Evolutionary conservation across 2,329 filamentous ascomycete species (phyloP).

Genomic region (Aspergillus luchuensis): DNA sequence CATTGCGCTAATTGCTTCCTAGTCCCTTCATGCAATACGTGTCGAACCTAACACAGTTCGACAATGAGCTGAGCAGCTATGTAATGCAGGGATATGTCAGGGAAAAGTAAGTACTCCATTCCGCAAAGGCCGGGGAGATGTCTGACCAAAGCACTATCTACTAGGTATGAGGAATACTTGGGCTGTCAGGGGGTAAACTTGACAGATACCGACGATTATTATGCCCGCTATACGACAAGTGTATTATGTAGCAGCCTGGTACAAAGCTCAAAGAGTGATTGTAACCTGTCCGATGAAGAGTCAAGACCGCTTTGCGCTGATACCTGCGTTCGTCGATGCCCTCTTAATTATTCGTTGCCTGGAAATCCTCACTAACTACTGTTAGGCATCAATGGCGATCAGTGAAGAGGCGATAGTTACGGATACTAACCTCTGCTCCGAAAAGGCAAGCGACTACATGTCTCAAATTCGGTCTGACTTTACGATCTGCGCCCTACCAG

Average conservation of each 20-base stretch:
- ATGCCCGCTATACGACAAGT: conserved; percentile 90
- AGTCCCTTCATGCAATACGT: conserved; percentile 88
- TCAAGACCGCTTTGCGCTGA: conserved; percentile 83
- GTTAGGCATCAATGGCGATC: conserved; percentile 75
- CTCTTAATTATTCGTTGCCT: background rate
- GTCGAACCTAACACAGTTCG: conserved; percentile 74
- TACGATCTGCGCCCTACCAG: conserved; percentile 80
- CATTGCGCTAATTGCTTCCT: conserved; percentile 30
- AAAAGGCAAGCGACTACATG: conserved; percentile 65
- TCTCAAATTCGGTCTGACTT: conserved; percentile 89
- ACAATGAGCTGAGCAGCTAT: conserved; percentile 70
- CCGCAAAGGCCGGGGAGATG: background rate
- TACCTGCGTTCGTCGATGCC: conserved; percentile 67
- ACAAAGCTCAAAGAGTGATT: conserved; percentile 77
- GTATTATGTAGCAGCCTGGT: conserved; percentile 92
- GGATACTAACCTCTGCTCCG: conserved; percentile 71
- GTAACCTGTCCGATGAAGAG: conserved; percentile 64
- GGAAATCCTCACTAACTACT: conserved; percentile 16
- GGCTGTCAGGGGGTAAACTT: conserved; percentile 79
- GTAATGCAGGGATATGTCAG: conserved; percentile 74
- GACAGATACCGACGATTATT: conserved; percentile 76
- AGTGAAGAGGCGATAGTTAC: conserved; percentile 85
- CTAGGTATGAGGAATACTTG: conserved; percentile 77
- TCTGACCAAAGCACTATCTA: conserved; percentile 12
- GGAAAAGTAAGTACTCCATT: conserved; percentile 63